phyloP scores from a whole-genome alignment of 2,329 filamentous ascomycete genomes.

The Cordyceps tenuipes region DNA sequence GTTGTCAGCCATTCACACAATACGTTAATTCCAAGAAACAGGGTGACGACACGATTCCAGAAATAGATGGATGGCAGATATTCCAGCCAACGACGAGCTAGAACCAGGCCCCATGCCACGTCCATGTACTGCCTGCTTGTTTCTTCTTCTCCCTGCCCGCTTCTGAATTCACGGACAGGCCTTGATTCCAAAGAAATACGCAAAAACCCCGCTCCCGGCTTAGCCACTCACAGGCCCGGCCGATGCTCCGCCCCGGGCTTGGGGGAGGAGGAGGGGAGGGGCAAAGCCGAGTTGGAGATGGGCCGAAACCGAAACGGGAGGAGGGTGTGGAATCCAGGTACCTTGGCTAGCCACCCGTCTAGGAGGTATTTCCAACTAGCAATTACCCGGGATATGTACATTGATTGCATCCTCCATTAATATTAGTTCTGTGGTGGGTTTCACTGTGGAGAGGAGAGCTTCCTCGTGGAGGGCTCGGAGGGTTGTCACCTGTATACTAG shows the following conservation, averaged over 20 bases:
- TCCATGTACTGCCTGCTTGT: not conserved
- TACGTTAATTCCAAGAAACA: too few species aligned
- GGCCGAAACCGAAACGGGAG: not conserved
- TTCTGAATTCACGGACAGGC: too few species aligned
- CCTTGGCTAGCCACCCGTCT: not conserved
- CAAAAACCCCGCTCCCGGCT: not conserved
- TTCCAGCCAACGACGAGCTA: not conserved
- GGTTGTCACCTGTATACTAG: not conserved
- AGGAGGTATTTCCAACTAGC: not conserved
- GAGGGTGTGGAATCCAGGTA: not conserved
- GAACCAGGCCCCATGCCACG: not conserved
- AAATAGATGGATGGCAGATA: not conserved
- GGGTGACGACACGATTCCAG: not conserved
- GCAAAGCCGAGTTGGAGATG: not conserved
- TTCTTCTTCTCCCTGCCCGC: not conserved
- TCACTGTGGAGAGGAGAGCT: not conserved
- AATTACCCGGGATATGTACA: not conserved
- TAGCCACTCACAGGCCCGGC: not conserved
- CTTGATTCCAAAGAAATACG: slow-evolving; percentile 2
- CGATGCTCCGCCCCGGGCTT: not conserved
- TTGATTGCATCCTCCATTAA: not conserved
- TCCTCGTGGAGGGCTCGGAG: not conserved
- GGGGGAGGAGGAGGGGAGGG: not conserved
- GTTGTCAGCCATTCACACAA: too few species aligned
- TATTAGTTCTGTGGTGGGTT: not conserved